These are phyloP conservation scores for Ophiorrhiza pumila DNA, from an alignment of 257 asterid species.

Conservation along the genomic window DNA sequence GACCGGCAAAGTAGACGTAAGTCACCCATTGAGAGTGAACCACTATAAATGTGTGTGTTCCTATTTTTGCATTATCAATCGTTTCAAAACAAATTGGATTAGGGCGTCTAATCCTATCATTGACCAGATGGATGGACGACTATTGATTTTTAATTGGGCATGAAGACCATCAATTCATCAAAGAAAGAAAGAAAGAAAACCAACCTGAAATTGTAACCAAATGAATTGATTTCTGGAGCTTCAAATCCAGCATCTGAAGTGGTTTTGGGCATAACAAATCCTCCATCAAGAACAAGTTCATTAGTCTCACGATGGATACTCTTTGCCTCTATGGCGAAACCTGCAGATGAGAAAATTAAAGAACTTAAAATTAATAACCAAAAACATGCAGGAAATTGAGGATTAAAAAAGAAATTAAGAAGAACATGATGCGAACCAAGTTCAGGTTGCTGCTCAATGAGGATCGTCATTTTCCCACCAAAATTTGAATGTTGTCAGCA, in stretches of 20 bases:
- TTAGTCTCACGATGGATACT: constrained; percentile 18
- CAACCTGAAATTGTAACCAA: constrained; percentile 60
- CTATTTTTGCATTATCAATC: too few species aligned
- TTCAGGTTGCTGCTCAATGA: constrained; percentile 41
- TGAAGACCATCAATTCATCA: too few species aligned
- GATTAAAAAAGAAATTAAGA: too few species aligned
- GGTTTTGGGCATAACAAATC: constrained; percentile 39
- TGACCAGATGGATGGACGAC: not conserved
- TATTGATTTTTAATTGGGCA: too few species aligned
- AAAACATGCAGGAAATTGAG: not conserved
- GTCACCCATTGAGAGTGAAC: too few species aligned
- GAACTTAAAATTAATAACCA: too few species aligned
- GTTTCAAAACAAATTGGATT: too few species aligned
- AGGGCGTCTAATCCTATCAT: too few species aligned
- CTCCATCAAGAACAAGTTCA: constrained; percentile 52
- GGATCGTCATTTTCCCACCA: constrained; percentile 50
- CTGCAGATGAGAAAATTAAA: constrained; percentile 19
- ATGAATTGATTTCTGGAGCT: constrained; percentile 62
- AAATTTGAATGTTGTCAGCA: not conserved
- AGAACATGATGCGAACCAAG: constrained; percentile 31
- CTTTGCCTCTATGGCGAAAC: constrained; percentile 32
- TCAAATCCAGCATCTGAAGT: constrained; percentile 31
- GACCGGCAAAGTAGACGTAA: too few species aligned
- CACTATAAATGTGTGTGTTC: too few species aligned
- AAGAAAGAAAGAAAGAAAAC: not conserved